These are phyloP conservation scores for Rhodotorula kratochvilovae DNA, from an alignment of 768 basidiomycete species.

Conservation along the genomic window DNA sequence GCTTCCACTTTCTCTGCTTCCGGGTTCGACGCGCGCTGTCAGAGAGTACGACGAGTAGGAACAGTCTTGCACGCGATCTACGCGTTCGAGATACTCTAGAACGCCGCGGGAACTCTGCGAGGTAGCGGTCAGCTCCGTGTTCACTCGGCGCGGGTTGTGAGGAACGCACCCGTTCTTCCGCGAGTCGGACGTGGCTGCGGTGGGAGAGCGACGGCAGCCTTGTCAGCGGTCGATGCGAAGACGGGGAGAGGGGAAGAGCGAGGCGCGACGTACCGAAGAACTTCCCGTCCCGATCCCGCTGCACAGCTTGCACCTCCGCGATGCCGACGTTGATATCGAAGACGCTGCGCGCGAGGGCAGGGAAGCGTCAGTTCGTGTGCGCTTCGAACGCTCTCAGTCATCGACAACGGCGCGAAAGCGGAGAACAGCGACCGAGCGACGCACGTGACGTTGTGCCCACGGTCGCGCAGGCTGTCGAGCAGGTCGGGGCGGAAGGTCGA, in stretches of 20 bases:
- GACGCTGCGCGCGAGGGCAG: conserved; percentile 48
- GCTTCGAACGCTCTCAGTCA: too few species aligned
- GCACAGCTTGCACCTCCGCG: conserved; percentile 64
- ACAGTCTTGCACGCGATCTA: too few species aligned
- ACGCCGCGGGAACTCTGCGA: conserved; percentile 22
- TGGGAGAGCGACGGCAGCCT: not conserved
- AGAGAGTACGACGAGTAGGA: too few species aligned
- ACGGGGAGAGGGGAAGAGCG: not conserved
- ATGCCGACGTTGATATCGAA: conserved; percentile 66
- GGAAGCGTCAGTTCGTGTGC: not conserved
- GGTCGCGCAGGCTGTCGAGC: conserved; percentile 56
- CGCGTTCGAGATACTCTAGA: not conserved
- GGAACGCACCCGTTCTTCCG: conserved; percentile 37
- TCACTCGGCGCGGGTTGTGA: too few species aligned
- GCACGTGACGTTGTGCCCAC: conserved; percentile 69
- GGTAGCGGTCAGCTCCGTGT: not conserved
- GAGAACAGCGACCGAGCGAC: conserved; percentile 30
- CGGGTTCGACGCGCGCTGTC: too few species aligned
- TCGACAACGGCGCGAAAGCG: not conserved
- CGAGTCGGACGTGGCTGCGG: conserved; percentile 27
- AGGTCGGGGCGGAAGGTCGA: conserved; percentile 57
- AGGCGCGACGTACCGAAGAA: conserved; percentile 22
- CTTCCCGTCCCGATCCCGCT: conserved; percentile 12
- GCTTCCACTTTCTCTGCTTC: too few species aligned
- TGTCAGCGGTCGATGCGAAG: too few species aligned